phyloP scores from a whole-genome alignment of 768 basidiomycete species.

The Hortiboletus campestris region DNA sequence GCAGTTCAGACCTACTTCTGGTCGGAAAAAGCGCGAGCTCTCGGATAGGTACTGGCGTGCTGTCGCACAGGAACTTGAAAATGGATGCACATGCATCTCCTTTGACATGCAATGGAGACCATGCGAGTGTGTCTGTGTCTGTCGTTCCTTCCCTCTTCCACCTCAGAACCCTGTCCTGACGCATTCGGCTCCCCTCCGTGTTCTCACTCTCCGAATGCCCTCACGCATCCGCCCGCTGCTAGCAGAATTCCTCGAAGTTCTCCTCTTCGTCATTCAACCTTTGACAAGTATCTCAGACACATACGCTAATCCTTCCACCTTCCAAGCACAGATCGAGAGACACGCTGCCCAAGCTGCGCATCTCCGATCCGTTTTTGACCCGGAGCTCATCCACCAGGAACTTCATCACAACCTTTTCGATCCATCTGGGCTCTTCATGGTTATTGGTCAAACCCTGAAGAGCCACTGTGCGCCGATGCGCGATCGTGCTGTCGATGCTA shows the following conservation, averaged over 20 bases:
- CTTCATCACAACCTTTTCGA: constrained; percentile 75
- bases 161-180: constrained; percentile 42
- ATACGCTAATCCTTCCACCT: constrained; percentile 56
- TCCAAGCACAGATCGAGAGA: constrained; percentile 59
- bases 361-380: constrained; percentile 78
- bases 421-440: constrained; percentile 71
- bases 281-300: constrained; percentile 60
- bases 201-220: constrained; percentile 64
- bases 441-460: constrained; percentile 80
- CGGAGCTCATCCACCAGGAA: constrained; percentile 79
- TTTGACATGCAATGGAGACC: constrained; percentile 60
- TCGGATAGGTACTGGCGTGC: constrained; percentile 86
- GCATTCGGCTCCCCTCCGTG: constrained; percentile 41
- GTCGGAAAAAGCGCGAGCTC: constrained; percentile 66
- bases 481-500: constrained; percentile 76
- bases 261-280: constrained; percentile 83
- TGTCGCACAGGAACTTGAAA: constrained; percentile 71
- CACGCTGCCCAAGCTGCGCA: constrained; percentile 62
- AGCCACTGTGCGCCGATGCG: constrained; percentile 93
- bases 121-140: constrained; percentile 55
- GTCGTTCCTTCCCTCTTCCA: constrained; percentile 43
- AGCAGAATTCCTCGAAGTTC: constrained; percentile 74
- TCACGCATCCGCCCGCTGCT: constrained; percentile 71
- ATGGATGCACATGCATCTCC: constrained; percentile 82
- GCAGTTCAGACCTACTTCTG: constrained; percentile 77